phyloP scores from a whole-genome alignment of 2,329 filamentous ascomycete genomes.

The Ascochyta fabae region DNA sequence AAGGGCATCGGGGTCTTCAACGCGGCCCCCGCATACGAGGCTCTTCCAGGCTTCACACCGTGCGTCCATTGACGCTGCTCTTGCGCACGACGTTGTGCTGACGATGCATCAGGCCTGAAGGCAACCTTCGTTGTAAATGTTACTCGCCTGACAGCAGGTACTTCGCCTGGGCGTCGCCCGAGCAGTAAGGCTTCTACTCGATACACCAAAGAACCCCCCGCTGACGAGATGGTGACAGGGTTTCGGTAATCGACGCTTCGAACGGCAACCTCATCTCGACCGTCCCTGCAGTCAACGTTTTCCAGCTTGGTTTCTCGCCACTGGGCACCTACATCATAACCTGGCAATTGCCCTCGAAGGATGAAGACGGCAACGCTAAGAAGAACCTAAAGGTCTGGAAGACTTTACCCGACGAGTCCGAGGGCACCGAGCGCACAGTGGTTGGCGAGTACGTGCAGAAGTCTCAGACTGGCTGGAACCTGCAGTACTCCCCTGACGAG shows the following conservation, averaged over 20 bases:
- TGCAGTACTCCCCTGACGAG: slow-evolving; percentile 96
- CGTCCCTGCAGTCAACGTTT: slow-evolving; percentile 82
- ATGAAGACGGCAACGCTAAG: slow-evolving; percentile 88
- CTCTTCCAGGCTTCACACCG: slow-evolving; percentile 77
- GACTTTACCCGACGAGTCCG: slow-evolving; percentile 72
- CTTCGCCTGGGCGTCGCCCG: slow-evolving; percentile 91
- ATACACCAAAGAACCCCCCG: background rate
- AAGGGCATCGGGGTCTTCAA: slow-evolving; percentile 96
- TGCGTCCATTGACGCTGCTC: slow-evolving; percentile 39
- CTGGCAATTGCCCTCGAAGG: slow-evolving; percentile 92
- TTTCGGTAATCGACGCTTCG: slow-evolving; percentile 83
- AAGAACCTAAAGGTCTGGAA: slow-evolving; percentile 99
- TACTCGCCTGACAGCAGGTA: slow-evolving; percentile 97
- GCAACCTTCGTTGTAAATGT: slow-evolving; percentile 90
- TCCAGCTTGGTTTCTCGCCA: slow-evolving; percentile 93
- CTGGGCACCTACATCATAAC: slow-evolving; percentile 92
- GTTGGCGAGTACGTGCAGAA: slow-evolving; percentile 95
- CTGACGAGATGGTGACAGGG: slow-evolving; percentile 55
- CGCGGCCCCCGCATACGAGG: slow-evolving; percentile 85
- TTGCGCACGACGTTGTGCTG: slow-evolving; percentile 12
- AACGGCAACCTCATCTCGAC: slow-evolving; percentile 75
- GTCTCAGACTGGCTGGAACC: slow-evolving; percentile 92
- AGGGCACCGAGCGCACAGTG: slow-evolving; percentile 68
- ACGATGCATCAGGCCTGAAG: slow-evolving; percentile 71
- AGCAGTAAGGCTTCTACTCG: slow-evolving; percentile 59